Conservation (phyloP, 108 stramenopile genomes). For the Fragilariopsis cylindrus region DNA sequence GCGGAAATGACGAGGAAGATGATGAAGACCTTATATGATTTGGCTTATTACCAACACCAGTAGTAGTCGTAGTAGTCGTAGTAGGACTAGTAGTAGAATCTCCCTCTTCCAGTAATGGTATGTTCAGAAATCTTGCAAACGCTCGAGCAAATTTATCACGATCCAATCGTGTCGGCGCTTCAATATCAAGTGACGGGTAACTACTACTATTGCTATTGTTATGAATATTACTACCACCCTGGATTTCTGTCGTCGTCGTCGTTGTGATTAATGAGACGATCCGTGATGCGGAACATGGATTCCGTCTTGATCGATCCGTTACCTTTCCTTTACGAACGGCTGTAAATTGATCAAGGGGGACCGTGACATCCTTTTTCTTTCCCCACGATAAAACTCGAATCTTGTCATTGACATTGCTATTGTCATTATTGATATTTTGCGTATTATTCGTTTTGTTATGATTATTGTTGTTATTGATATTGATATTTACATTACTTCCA, state of each 20-base stretch:
- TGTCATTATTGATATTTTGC: not conserved
- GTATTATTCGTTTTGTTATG: not conserved
- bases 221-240: too few relatives aligned
- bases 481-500: not conserved
- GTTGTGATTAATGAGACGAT: constrained; percentile 67
- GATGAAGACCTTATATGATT: not conserved
- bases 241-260: not conserved
- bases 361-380: constrained; percentile 77
- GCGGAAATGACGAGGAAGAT: not conserved
- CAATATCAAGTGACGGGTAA: constrained; percentile 73
- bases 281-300: constrained; percentile 48
- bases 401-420: constrained; percentile 1
- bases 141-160: constrained; percentile 88
- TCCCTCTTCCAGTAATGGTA: constrained; percentile 58
- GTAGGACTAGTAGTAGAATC: not conserved
- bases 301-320: constrained; percentile 71
- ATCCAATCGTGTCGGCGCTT: constrained; percentile 83
- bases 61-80: not conserved
- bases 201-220: not conserved
- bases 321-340: constrained; percentile 81
- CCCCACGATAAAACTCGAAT: constrained; percentile 72
- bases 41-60: too few relatives aligned
- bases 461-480: not conserved
- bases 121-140: constrained; percentile 72
- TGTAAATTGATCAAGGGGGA: constrained; percentile 63